phyloP scores from a whole-genome alignment of 352 stramenopile genomes.

The Bremia lactucae region DNA sequence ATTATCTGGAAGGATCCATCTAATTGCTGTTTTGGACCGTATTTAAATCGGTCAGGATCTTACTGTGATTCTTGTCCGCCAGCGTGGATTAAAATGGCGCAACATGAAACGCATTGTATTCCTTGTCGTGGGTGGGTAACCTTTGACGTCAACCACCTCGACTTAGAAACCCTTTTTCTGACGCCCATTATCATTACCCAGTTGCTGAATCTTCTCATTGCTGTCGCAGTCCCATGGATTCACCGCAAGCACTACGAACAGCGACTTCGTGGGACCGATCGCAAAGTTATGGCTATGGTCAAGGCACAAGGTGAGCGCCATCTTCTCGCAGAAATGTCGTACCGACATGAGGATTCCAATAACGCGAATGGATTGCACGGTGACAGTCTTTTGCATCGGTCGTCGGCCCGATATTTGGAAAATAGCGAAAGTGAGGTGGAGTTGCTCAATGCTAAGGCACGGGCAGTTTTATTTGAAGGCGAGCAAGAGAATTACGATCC shows the following conservation, averaged over 20 bases:
- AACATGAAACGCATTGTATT: slow-evolving; percentile 38
- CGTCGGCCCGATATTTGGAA: slow-evolving; percentile 55
- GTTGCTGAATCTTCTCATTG: slow-evolving; percentile 59
- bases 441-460: slow-evolving; percentile 51
- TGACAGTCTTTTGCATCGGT: slow-evolving; percentile 42
- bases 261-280: slow-evolving; percentile 38
- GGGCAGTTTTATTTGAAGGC: slow-evolving; percentile 64
- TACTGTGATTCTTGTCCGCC: slow-evolving; percentile 48
- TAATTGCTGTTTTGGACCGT: slow-evolving; percentile 78
- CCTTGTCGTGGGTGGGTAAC: slow-evolving; percentile 68
- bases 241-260: slow-evolving; percentile 62
- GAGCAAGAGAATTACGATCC: slow-evolving; percentile 72
- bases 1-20: slow-evolving; percentile 63
- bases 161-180: slow-evolving; percentile 71
- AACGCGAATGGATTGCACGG: slow-evolving; percentile 1
- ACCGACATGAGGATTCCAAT: slow-evolving; percentile 18
- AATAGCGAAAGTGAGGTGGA: slow-evolving; percentile 56
- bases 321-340: slow-evolving; percentile 53
- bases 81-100: slow-evolving; percentile 39
- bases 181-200: slow-evolving; percentile 79
- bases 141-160: slow-evolving; percentile 73
- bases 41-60: slow-evolving; percentile 36
- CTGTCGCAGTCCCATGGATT: slow-evolving; percentile 61
- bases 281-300: slow-evolving; percentile 51
- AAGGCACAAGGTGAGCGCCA: slow-evolving; percentile 52